Percentiles rank a stretch among this genome's conserved stretches.
phyloP scores from a whole-genome alignment of 2,329 filamentous ascomycete genomes.

The Diplocarpon mali region DNA sequence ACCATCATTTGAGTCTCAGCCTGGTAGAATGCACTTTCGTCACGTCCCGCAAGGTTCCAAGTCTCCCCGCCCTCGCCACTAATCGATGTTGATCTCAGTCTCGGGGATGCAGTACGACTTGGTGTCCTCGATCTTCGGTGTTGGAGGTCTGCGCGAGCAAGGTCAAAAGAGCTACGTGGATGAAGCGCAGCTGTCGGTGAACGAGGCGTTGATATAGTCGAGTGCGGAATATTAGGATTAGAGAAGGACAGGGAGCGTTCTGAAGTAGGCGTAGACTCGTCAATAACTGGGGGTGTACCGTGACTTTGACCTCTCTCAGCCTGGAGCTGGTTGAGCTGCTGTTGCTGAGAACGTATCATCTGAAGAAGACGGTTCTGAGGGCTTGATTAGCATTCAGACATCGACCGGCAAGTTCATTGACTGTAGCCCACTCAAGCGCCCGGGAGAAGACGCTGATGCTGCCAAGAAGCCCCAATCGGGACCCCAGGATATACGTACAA shows the following conservation, averaged over 20 bases:
- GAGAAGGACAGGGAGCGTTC: constrained; percentile 35
- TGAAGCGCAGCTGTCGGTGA: constrained; percentile 33
- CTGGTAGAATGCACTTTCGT: constrained; percentile 71
- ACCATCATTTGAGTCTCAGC: constrained; percentile 70
- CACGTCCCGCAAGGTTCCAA: constrained; percentile 51
- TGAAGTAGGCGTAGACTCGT: constrained; percentile 34
- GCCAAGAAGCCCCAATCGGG: background rate
- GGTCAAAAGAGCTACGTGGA: constrained; percentile 48
- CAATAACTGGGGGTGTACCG: constrained; percentile 29
- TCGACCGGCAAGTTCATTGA: background rate
- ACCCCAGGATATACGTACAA: constrained; percentile 38
- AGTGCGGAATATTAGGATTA: constrained; percentile 28
- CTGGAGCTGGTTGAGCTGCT: constrained; percentile 54
- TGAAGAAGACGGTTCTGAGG: constrained; percentile 60
- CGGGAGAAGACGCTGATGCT: background rate
- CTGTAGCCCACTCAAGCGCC: background rate
- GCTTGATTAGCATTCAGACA: constrained; percentile 4
- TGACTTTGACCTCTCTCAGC: constrained; percentile 30
- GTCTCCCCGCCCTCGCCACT: constrained; percentile 47
- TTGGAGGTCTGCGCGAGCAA: constrained; percentile 41
- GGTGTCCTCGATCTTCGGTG: constrained; percentile 47
- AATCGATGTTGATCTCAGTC: constrained; percentile 46
- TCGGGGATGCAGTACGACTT: constrained; percentile 43
- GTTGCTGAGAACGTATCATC: constrained; percentile 67
- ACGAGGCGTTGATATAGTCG: constrained; percentile 37